phyloP scores from a whole-genome alignment of 1,284 basidiomycete species.

The Paramarasmius palmivorus region DNA sequence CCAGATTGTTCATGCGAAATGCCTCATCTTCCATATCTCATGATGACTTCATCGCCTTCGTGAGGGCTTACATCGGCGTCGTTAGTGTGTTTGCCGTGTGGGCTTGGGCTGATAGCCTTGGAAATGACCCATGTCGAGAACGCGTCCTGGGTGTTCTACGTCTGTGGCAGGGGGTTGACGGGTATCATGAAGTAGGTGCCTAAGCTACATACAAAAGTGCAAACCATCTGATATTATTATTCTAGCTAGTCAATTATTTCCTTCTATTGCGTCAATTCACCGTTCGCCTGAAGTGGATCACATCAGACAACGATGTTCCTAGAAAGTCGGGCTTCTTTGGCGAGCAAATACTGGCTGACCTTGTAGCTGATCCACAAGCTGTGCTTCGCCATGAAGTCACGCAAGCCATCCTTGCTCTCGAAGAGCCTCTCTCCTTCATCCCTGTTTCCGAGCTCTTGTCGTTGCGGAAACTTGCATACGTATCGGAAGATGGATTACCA shows the following conservation, averaged over 20 bases:
- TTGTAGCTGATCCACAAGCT: constrained; percentile 61
- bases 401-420: constrained; percentile 53
- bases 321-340: constrained; percentile 62
- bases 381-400: constrained; percentile 58
- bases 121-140: constrained; percentile 61
- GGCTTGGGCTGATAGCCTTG: constrained; percentile 78
- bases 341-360: constrained; percentile 63
- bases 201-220: constrained; percentile 6
- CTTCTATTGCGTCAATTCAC: constrained; percentile 64
- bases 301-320: constrained; percentile 55
- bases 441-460: constrained; percentile 56
- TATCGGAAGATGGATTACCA: constrained; percentile 63
- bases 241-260: constrained; percentile 68
- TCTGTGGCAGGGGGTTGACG: constrained; percentile 68
- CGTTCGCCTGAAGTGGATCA: constrained; percentile 63
- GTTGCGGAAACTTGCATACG: constrained; percentile 57
- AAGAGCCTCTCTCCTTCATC: constrained; percentile 59
- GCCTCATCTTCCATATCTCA: constrained; percentile 36
- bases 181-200: constrained; percentile 59
- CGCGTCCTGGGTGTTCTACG: constrained; percentile 60
- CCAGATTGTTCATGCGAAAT: constrained; percentile 34
- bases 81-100: constrained; percentile 71
- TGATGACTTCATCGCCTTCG: constrained; percentile 61
- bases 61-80: constrained; percentile 67
- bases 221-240: constrained; percentile 10